phyloP scores from a whole-genome alignment of 805 yeast genomes.

The Saccharomycopsis capsularis region DNA sequence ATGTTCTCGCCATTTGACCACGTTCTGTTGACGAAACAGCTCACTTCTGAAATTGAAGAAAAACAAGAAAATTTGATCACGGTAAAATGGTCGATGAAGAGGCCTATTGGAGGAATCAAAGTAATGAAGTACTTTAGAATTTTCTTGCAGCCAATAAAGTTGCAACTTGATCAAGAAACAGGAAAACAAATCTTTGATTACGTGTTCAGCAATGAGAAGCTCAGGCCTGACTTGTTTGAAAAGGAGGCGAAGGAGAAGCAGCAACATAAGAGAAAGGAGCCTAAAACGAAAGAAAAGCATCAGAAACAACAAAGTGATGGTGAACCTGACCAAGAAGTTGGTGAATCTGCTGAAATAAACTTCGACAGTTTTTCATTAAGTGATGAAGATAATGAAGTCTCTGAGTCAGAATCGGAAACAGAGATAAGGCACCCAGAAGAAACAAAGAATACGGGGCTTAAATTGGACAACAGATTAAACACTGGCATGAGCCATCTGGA shows the following conservation, averaged over 20 bases:
- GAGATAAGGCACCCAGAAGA: not conserved
- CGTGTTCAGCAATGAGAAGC: constrained; percentile 53
- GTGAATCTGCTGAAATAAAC: constrained; percentile 15
- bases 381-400: constrained; percentile 13
- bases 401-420: not conserved
- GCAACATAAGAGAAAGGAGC: constrained; percentile 5
- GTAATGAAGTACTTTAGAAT: constrained; percentile 61
- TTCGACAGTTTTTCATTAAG: constrained; percentile 7
- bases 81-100: constrained; percentile 69
- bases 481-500: not conserved
- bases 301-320: constrained; percentile 19
- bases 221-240: constrained; percentile 8
- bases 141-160: constrained; percentile 54
- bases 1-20: constrained; percentile 47
- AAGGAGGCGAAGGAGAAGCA: not conserved
- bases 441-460: not conserved
- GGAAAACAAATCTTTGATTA: constrained; percentile 58
- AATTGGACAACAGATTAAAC: not conserved
- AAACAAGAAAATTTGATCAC: constrained; percentile 30
- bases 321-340: constrained; percentile 18
- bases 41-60: constrained; percentile 16
- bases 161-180: constrained; percentile 67
- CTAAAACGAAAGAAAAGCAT: constrained; percentile 15
- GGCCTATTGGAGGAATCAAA: constrained; percentile 88
- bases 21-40: constrained; percentile 20